Conservation (phyloP, 1,284 basidiomycete species). For the Trichosporon sp. region DNA sequence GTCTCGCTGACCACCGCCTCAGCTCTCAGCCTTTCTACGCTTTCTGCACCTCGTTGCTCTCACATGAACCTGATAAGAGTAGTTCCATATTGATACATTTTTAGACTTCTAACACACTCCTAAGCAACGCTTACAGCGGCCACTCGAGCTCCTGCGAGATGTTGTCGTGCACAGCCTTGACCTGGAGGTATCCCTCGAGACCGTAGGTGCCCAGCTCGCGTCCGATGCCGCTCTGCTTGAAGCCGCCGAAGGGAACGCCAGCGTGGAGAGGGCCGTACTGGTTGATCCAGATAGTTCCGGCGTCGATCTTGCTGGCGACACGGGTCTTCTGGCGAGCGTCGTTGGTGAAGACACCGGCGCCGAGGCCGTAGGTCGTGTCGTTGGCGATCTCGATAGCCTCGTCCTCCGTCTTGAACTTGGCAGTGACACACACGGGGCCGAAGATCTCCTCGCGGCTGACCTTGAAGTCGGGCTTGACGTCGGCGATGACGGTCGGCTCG, state of each 20-base stretch:
- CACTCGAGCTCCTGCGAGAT: conserved; percentile 24
- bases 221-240: conserved; percentile 74
- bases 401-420: conserved; percentile 46
- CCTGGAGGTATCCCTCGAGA: conserved; percentile 72
- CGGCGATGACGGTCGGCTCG: conserved; percentile 47
- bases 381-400: conserved; percentile 66
- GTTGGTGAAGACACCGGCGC: conserved; percentile 78
- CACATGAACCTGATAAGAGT: no score
- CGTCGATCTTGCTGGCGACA: conserved; percentile 70
- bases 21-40: no score
- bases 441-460: conserved; percentile 49
- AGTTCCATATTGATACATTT: background rate
- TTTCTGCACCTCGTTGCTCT: no score
- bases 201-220: conserved; percentile 84
- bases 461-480: conserved; percentile 34
- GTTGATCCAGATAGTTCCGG: conserved; percentile 78
- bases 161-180: conserved; percentile 83
- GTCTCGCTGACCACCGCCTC: no score
- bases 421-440: conserved; percentile 49
- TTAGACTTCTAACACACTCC: background rate
- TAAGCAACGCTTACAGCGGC: conserved; percentile 10
- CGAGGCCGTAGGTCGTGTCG: conserved; percentile 76
- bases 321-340: conserved; percentile 81
- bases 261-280: conserved; percentile 73
- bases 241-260: conserved; percentile 92